Evolutionary conservation across 2,329 filamentous ascomycete genomes (phyloP).

Genomic region (Thermothelomyces thermophilus): DNA sequence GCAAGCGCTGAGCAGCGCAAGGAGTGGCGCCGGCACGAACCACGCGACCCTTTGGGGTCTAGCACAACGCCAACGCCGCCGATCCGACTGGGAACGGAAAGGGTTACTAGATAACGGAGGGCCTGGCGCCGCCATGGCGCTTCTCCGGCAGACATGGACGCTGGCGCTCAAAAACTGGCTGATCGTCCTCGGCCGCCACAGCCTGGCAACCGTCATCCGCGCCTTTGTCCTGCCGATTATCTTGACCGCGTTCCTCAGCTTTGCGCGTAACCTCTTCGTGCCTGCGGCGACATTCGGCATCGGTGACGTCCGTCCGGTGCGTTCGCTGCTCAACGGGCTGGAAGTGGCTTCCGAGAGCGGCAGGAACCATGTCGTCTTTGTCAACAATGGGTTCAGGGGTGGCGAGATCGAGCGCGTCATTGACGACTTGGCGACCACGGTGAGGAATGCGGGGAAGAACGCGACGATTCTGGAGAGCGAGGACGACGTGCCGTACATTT

Average conservation of each 20-base stretch:
- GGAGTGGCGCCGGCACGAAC: not conserved
- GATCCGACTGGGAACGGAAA: not conserved
- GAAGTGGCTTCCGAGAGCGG: constrained; percentile 45
- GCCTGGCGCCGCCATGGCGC: constrained; percentile 35
- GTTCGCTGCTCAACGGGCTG: constrained; percentile 59
- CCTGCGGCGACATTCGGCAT: constrained; percentile 72
- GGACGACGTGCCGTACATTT: constrained; percentile 37
- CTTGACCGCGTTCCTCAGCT: constrained; percentile 55
- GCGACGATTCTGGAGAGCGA: constrained; percentile 25
- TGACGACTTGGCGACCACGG: constrained; percentile 50
- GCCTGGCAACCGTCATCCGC: constrained; percentile 45
- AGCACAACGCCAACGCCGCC: not conserved
- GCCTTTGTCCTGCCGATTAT: constrained; percentile 54
- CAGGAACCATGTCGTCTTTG: constrained; percentile 66
- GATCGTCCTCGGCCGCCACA: constrained; percentile 50
- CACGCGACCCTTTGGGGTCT: not conserved
- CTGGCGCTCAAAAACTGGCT: constrained; percentile 57
- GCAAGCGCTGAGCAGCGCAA: too few relatives aligned
- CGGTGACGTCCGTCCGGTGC: constrained; percentile 53
- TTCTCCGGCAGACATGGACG: constrained; percentile 53
- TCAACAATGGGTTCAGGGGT: constrained; percentile 64
- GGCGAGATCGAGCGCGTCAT: constrained; percentile 71
- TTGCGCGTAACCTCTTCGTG: constrained; percentile 76
- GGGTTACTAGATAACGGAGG: not conserved
- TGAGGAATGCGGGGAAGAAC: constrained; percentile 47